phyloP scores from a whole-genome alignment of 257 asterid species.

The Jaltomata sinuosa region DNA sequence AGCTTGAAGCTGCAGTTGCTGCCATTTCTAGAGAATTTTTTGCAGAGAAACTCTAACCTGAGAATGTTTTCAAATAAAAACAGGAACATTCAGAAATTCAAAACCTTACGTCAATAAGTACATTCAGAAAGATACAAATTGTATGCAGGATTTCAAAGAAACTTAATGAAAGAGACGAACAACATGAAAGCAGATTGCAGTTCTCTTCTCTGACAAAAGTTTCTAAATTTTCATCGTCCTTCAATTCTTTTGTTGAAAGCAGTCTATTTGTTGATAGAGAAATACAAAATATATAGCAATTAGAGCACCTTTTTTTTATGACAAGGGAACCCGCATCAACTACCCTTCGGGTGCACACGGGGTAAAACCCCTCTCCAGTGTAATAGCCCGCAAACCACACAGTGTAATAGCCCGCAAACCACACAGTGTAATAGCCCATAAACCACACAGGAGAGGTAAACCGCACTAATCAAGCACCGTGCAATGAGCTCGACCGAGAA shows the following conservation, averaged over 20 bases:
- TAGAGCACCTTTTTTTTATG: no score
- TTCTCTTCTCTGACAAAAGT: neutral
- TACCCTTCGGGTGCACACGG: no score
- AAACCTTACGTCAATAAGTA: neutral
- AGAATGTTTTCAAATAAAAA: neutral
- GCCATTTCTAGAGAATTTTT: conserved; percentile 37
- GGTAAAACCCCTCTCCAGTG: no score
- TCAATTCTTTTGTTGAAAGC: neutral
- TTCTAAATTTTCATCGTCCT: neutral
- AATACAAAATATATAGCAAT: neutral
- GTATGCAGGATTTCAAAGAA: neutral
- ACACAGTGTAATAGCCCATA: no score
- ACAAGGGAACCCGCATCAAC: no score
- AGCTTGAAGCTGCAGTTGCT: conserved; percentile 47
- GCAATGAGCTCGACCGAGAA: no score
- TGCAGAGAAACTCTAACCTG: neutral
- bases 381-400: no score
- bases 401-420: no score
- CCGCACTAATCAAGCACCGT: no score
- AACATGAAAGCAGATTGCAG: neutral
- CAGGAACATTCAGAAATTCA: neutral
- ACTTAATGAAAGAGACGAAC: neutral
- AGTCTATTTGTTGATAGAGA: neutral
- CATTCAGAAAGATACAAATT: neutral
- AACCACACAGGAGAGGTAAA: no score